Evolutionary conservation across 805 yeast genomes (phyloP).

Genomic region (Starmera dryadoides): DNA sequence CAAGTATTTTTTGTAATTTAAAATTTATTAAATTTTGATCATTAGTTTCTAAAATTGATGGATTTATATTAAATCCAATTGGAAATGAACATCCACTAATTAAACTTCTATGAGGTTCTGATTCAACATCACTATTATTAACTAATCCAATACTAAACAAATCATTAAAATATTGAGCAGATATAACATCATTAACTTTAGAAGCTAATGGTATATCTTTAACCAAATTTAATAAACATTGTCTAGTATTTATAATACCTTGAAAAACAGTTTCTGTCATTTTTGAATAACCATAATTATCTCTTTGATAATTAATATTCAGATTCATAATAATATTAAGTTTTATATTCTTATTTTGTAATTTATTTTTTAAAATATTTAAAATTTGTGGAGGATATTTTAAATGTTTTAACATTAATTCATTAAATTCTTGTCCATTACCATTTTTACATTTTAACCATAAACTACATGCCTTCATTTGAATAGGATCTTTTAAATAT

Average conservation of each 20-base stretch:
- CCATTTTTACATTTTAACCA: constrained; percentile 24
- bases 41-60: background rate
- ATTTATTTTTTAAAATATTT: background rate
- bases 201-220: constrained; percentile 38
- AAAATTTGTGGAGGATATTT: background rate
- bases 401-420: constrained; percentile 9
- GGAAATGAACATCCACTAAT: constrained; percentile 45
- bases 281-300: constrained; percentile 2
- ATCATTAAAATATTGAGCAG: constrained; percentile 45
- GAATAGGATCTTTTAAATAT: constrained; percentile 22
- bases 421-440: background rate
- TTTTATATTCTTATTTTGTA: background rate
- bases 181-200: constrained; percentile 37
- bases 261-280: constrained; percentile 19
- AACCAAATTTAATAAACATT: constrained; percentile 32
- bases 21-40: constrained; percentile 24
- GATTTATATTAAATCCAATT: constrained; percentile 32
- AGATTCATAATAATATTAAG: background rate
- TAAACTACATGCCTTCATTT: constrained; percentile 32
- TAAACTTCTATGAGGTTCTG: constrained; percentile 43
- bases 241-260: constrained; percentile 35
- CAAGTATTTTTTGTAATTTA: constrained; percentile 30
- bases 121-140: constrained; percentile 35
- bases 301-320: constrained; percentile 4
- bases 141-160: constrained; percentile 37